Evolutionary conservation across 352 stramenopile genomes (phyloP).

Genomic region (Phytophthora chlamydospora): DNA sequence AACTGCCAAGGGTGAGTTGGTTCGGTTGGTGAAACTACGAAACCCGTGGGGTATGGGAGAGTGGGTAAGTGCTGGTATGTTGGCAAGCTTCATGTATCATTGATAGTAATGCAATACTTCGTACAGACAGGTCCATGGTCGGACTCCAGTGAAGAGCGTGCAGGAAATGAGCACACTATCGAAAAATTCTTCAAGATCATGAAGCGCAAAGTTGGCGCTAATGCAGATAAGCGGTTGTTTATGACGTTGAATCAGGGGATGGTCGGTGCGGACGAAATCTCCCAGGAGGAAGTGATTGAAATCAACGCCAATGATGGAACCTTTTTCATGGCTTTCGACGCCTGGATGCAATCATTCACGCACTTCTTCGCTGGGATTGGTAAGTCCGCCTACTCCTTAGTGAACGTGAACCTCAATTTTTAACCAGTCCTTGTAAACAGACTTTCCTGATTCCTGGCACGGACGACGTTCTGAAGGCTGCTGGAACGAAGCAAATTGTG

Average conservation of each 20-base stretch:
- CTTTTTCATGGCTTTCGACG: conserved; percentile 93
- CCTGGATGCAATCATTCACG: conserved; percentile 90
- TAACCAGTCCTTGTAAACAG: conserved; percentile 24
- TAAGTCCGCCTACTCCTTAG: conserved; percentile 23
- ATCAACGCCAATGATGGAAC: conserved; percentile 89
- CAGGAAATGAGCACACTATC: conserved; percentile 82
- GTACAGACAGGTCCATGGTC: conserved; percentile 82
- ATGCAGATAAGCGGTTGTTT: conserved; percentile 72
- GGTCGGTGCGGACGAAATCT: conserved; percentile 64
- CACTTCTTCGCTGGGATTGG: conserved; percentile 92
- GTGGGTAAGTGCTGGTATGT: conserved; percentile 61
- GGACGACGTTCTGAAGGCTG: conserved; percentile 73
- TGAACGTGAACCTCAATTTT: background rate
- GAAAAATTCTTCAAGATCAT: conserved; percentile 78
- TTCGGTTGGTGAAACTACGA: conserved; percentile 81
- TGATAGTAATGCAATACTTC: background rate
- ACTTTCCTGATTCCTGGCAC: conserved; percentile 90
- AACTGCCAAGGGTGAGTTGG: conserved; percentile 49
- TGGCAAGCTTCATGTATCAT: background rate
- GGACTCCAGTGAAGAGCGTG: conserved; percentile 76
- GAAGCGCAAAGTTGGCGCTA: conserved; percentile 65
- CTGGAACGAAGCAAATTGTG: conserved; percentile 82
- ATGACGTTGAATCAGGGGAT: conserved; percentile 63
- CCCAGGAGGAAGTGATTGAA: conserved; percentile 77
- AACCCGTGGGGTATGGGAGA: conserved; percentile 94